Conservation (phyloP, 805 yeast species). For the Blastobotrys parvus region DNA sequence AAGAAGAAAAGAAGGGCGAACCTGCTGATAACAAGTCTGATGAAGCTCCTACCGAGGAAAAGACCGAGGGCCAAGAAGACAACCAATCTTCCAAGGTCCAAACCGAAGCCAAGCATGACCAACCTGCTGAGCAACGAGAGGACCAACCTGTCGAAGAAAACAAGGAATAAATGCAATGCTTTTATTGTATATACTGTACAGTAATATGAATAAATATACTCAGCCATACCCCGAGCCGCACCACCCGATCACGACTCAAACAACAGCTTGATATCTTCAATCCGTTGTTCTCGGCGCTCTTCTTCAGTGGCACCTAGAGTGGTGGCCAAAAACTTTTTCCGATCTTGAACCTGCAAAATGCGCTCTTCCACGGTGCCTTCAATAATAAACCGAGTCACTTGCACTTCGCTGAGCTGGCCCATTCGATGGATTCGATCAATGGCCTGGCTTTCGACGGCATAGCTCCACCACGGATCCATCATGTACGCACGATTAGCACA, state of each 20-base stretch:
- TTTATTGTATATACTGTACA: background rate
- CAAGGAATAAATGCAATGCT: background rate
- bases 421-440: slow-evolving; percentile 86
- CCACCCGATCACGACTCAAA: slow-evolving; percentile 24
- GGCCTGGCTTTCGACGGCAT: slow-evolving; percentile 84
- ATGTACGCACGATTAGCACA: slow-evolving; percentile 76
- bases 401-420: slow-evolving; percentile 70
- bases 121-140: slow-evolving; percentile 5
- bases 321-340: slow-evolving; percentile 41
- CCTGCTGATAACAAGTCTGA: background rate
- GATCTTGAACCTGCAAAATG: slow-evolving; percentile 80
- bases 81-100: no score
- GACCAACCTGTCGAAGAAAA: background rate
- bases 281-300: slow-evolving; percentile 26
- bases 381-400: slow-evolving; percentile 72
- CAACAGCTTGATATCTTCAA: slow-evolving; percentile 30
- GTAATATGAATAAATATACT: background rate
- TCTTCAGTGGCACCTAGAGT: slow-evolving; percentile 29
- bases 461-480: slow-evolving; percentile 99
- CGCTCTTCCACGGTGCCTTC: slow-evolving; percentile 78
- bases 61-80: background rate
- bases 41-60: slow-evolving; percentile 2
- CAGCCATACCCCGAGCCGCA: no score
- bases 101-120: no score
- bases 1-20: slow-evolving; percentile 1